These are phyloP conservation scores for Globisporangium parvum DNA, from an alignment of 352 stramenopile species.

Conservation along the genomic window DNA sequence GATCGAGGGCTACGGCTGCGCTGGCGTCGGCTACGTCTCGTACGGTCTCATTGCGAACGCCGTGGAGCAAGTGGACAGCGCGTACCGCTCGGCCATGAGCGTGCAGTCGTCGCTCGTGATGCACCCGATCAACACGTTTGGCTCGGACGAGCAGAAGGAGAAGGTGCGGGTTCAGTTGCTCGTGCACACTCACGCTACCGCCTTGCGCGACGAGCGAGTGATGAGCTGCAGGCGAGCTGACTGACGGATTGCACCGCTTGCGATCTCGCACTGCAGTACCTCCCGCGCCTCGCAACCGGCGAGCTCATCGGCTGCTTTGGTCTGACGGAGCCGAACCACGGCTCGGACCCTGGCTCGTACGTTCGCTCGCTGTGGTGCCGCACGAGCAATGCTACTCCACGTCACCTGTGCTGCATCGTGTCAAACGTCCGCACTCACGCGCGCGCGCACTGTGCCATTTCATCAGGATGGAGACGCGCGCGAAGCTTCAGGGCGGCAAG, in stretches of 20 bases:
- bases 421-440: too few relatives aligned
- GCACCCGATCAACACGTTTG: conserved; percentile 97
- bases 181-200: neutral
- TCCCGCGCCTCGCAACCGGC: conserved; percentile 92
- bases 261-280: conserved; percentile 61
- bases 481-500: conserved; percentile 80
- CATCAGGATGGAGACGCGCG: conserved; percentile 92
- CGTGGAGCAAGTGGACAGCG: conserved; percentile 95
- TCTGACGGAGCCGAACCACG: conserved; percentile 97
- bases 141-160: conserved; percentile 93
- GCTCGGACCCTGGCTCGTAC: conserved; percentile 91
- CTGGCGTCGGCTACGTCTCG: conserved; percentile 92
- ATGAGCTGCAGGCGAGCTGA: neutral
- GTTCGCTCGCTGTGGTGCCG: conserved; percentile 5
- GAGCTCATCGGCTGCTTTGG: conserved; percentile 97
- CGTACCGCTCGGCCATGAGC: conserved; percentile 96
- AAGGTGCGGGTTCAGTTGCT: conserved; percentile 53
- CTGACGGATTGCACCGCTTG: neutral
- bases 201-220: too few relatives aligned
- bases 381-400: neutral
- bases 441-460: neutral
- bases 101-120: conserved; percentile 98
- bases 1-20: conserved; percentile 93
- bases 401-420: too few relatives aligned
- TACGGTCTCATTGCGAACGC: conserved; percentile 97